Base-by-base conservation (phyloP, 495 filamentous ascomycete genomes). In the Podospora conica region DNA sequence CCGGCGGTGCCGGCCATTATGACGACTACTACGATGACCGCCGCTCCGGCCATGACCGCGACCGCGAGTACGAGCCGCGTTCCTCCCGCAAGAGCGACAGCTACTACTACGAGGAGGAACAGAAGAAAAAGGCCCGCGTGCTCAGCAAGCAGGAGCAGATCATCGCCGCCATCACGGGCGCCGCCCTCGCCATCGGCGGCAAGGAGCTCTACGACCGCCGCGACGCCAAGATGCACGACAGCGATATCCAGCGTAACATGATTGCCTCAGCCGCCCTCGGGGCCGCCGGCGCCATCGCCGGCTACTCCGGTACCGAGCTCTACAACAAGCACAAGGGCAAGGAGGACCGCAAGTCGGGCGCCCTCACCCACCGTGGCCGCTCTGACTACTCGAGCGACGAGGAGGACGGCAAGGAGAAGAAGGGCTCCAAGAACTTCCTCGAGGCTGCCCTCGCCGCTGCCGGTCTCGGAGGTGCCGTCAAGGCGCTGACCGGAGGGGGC, bases 361-460 rank as follows among this genome's bases (percentile, higher is more conserved):
- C 75, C 57, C 56, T 76, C 21, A 75, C 76, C 23, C 78, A 82
- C 60, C 74, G 75, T 20, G 79, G 75, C 25, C 77, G 78, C 25
- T 76, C 82, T 28, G 82, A 81, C 63, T 83, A 84, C 72, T 83
- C 81, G 9, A 82, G 82, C 65, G 85, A 86, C 68, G 86, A 79
- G 27, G 77, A 76, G 74, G 83, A 75, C 61, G 70, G 73, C 61
- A 80, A 78, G 71, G 76, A 77, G 54, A 79, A 79, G 70, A 83
- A 82, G 74, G 75, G 80, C 22, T 75, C 87, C 74, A 93, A 91
- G 77, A 92, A 90, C 57, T 78, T 91, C 62, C 83, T 90, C 56
- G 89, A 92, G 74, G 84, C 85, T 69, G 89, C 88, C 9, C 77
- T 92, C 5, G 86, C 83, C 58, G 83, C 85, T 4, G 79, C 90